Evolutionary conservation across 2,329 filamentous ascomycete genomes (phyloP), one percentile per base, ranked within the genome.

Genomic region (Colletotrichum euphorbiae): DNA sequence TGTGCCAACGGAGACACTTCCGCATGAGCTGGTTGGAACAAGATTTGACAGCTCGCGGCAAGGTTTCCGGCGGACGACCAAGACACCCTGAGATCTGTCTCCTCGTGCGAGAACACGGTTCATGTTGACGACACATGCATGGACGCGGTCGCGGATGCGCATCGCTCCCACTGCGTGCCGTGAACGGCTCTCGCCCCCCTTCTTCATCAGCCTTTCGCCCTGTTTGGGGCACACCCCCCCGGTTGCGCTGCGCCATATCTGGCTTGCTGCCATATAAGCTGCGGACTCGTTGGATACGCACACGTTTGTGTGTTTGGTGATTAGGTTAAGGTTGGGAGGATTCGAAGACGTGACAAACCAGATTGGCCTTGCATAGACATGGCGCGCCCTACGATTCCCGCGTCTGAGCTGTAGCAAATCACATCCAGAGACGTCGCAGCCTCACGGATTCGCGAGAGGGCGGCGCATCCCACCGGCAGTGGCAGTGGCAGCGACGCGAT

Each of bases 271-370:
- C 36, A 38, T 1, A 38, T 38, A 12, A 38, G 24, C 6, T 38
- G 36, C 33, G 33, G 1, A 24, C 21, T 4, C 24, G 24, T 28
- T 28, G 24, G 6, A 5, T 28, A 28, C 24, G 24, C 24, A 28
- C 4, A 7, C 6, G 24, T 28, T 28, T 28, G 24, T 2, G 36
- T 38, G 36, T 13, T 13, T 38, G 36, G 36, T 31, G 58, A 24
- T 42, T 52, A 61, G 46, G 58, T 61, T 61, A 52, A 61, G 58
- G 58, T 52, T 61, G 46, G 28, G 1, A 8, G 28, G 36, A 38
- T 38, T 38, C 36, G 36, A 38, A 52, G 58, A 52, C 33, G 33
- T 45, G 57, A 60, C 24, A 45, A 60, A 60, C 43, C 11, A 19
- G 33, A 21, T 8, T 21, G 21, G 58, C 46, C 46, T 46, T 38